A percentile compares a stretch with the other conserved stretches of the same genome.
These are phyloP conservation scores for Didymella glomerata DNA, from an alignment of 2,329 filamentous ascomycete species.

Conservation along the genomic window DNA sequence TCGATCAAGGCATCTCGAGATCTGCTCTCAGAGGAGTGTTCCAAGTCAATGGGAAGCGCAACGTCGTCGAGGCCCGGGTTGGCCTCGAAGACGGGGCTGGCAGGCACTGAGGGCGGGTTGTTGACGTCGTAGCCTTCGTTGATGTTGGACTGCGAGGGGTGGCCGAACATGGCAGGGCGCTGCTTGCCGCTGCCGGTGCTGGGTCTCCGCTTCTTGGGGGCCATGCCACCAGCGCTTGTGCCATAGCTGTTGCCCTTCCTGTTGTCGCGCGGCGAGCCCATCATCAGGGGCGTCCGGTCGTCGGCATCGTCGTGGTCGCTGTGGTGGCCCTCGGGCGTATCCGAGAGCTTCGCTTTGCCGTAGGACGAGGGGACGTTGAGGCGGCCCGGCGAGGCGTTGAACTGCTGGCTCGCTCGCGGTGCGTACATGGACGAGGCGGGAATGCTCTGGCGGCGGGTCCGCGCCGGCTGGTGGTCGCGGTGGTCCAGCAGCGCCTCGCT, in stretches of 20 bases:
- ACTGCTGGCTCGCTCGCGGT: conserved; percentile 38
- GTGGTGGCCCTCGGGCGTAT: conserved; percentile 47
- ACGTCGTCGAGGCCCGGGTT: conserved; percentile 66
- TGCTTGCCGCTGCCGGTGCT: conserved; percentile 43
- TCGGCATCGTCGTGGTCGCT: conserved; percentile 60
- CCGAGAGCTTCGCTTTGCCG: conserved; percentile 41
- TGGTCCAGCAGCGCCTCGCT: conserved; percentile 90
- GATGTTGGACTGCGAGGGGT: conserved; percentile 44
- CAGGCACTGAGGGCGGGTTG: conserved; percentile 70
- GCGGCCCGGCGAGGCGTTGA: conserved; percentile 32
- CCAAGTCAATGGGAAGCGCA: conserved; percentile 73
- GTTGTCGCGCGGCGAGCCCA: conserved; percentile 47
- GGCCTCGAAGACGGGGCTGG: conserved; percentile 63
- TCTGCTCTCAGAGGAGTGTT: conserved; percentile 33
- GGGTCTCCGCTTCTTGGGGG: conserved; percentile 16
- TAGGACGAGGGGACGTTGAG: conserved; percentile 26
- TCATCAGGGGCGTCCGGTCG: conserved; percentile 66
- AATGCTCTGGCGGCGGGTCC: conserved; percentile 56
- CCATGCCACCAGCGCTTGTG: conserved; percentile 44
- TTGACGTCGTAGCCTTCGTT: conserved; percentile 66
- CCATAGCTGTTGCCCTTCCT: conserved; percentile 40
- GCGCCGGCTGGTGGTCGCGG: conserved; percentile 62
- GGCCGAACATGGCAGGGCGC: conserved; percentile 38
- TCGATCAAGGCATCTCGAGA: conserved; percentile 59
- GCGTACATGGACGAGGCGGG: conserved; percentile 46